Evolutionary conservation across 768 basidiomycete genomes (phyloP), one percentile per base, ranked within the genome.

Genomic region (Clathrus columnatus): DNA sequence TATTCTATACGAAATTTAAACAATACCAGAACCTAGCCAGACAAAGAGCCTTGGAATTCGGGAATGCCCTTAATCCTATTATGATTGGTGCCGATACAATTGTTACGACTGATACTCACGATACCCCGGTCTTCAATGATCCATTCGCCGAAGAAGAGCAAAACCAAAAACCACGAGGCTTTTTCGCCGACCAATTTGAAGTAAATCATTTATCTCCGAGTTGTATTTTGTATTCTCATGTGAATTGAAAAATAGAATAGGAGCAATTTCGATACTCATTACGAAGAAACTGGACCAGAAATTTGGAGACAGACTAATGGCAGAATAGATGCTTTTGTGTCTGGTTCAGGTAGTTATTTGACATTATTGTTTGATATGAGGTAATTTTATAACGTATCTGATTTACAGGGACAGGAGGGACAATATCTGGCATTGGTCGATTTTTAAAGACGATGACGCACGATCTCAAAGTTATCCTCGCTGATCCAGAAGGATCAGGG

Each of bases 151-250:
- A 58, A 45, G 73, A 72, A 46, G 74, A 77, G 42, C 68, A 79
- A 21, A 58, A 71, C 17, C 68, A 63, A 49, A 75, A 76, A 62
- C 86, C 88, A 2, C 74, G 88, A 59, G 95, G 93, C 0, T 88
- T 85, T 70, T 99, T 98, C 63, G 91, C 92, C 4, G 92, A 99
- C 66, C 96, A 99, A 69, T 98, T 99, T 57, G 95, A 97, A 69
- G 81, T 80, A 50, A 7, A 60, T 54, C 2, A 21, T 28, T 24
- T 7, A 21, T 16, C 7, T 50, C 8, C 16, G 3, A 2, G 17
- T 27, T 36, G 2, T 14, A 36, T n/a, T 14, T 36, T 14, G n/a
- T 14, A 36, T 14, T 14, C 36, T 29, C 26, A 17, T 20, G 4
- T 21, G 10, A 42, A 20, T 51, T 89, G 86, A 98, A 94, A 67